Evolutionary conservation across 2,329 filamentous ascomycete genomes (phyloP).

Genomic region (Aureobasidium pullulans): DNA sequence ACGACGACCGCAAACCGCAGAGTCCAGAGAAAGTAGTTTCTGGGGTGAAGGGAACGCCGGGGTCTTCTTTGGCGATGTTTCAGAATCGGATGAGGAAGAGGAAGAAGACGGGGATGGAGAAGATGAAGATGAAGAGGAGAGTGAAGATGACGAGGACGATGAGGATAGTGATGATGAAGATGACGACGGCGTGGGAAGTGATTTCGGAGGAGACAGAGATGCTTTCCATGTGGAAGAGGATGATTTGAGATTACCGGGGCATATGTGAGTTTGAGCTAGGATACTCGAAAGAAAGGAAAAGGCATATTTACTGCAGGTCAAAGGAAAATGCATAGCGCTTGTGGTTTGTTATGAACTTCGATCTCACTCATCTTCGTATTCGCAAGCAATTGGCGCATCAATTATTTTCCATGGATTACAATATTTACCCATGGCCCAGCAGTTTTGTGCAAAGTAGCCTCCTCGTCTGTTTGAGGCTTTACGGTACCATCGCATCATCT

Average conservation of each 20-base stretch:
- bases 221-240: slow-evolving; percentile 37
- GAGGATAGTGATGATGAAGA: slow-evolving; percentile 12
- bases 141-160: slow-evolving; percentile 11
- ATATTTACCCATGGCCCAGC: not conserved
- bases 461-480: not conserved
- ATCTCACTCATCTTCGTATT: not conserved
- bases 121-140: slow-evolving; percentile 11
- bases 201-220: slow-evolving; percentile 8
- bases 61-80: slow-evolving; percentile 1
- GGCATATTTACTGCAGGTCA: not conserved
- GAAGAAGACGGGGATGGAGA: slow-evolving; percentile 11
- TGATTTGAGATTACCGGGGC: slow-evolving; percentile 16
- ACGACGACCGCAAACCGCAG: not conserved
- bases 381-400: not conserved
- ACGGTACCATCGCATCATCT: not conserved
- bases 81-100: slow-evolving; percentile 13
- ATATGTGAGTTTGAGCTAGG: slow-evolving; percentile 3
- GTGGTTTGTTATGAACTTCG: not conserved
- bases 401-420: not conserved
- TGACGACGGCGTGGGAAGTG: slow-evolving; percentile 11
- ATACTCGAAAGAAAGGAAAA: not conserved
- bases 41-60: slow-evolving; percentile 15
- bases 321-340: not conserved
- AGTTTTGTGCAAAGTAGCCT: not conserved
- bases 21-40: slow-evolving; percentile 13